Base-by-base conservation (phyloP, 768 basidiomycete species). In the Amanita subjunquillea region DNA sequence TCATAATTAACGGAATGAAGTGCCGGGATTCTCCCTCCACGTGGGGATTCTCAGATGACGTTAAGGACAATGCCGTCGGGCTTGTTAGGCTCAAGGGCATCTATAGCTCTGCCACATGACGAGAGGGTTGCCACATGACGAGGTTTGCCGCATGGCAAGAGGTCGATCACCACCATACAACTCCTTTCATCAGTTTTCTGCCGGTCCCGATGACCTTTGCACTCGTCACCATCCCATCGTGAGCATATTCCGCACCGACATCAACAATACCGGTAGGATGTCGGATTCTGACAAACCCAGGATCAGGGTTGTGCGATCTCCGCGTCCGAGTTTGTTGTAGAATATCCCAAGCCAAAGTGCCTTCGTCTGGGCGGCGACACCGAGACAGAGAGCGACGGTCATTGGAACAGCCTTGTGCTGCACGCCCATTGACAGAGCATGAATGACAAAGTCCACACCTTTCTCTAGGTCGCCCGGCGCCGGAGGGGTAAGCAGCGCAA, bases 141-240 rank as follows among this genome's bases (percentile, higher is more conserved):
- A 20, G 7, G 9, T 3, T 13, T 23, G 8, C 20, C 9, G 6
- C 20, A 30, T 32, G 30, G 17, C 32, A 12, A 6, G n/a, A 22
- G 17, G 9, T 23, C 15, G 29, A 34, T 70, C 59, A 84, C 78
- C 82, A 83, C 73, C 76, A 87, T 0, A 83, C 84, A 0, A 64
- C 69, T 0, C 87, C 87, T 55, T 74, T 76, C 85, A 89, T 89
- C 55, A 88, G 63, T 57, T 81, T 68, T 54, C 83, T 72, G 1
- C 85, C 87, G 2, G 84, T 89, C 51, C 85, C 65, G 22, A 84
- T 72, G 17, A 85, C 84, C 57, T 77, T 79, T 2, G 80, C 85
- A 56, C 75, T 79, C 50, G 64, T 68, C 17, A 82, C 77, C 12
- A 62, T 61, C 9, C 82, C 80, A 56, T 72, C 63, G 15, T 48